Base-by-base conservation (phyloP, 176 grass and related monocot genomes). In the Cenchrus americanus region DNA sequence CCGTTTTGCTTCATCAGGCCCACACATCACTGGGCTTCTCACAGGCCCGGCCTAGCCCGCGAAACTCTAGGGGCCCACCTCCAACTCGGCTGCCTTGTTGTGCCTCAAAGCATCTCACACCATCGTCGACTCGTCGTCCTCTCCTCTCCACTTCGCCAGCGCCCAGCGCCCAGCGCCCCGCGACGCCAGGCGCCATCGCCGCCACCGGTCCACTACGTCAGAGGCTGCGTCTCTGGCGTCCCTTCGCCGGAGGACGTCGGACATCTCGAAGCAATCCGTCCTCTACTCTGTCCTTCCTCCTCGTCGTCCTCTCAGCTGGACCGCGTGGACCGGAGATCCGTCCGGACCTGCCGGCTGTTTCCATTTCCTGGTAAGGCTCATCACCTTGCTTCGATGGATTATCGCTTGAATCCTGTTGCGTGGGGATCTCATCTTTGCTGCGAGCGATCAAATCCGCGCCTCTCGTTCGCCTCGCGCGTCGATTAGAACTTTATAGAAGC, bases 301-400 rank as follows among this genome's bases (percentile, higher is more conserved):
- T 26, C 65, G 44, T 79, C 7, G 19, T 24, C 9, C 55, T 60
- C 19, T 30, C 57, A 26, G 46, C 44, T 24, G 30, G 21, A 79
- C 44, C 73, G 47, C 80, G 71, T 68, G 61, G 44, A 49, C 44
- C 21, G 66, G 66, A 86, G 76, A 86, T 86, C 84, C 76, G 69
- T 63, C 76, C 66, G 27, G 7, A 19, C 55, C 7, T 79, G 66
- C 48, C 34, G 57, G 70, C 51, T 43, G 58, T 10, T 64, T 79
- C 40, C 76, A 80, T 78, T 86, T 73, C 22, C 59, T 22, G 67
- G 84, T 86, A 86, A 73, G 76, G 13, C 34, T 50, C 57, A 68
- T 32, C 78, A 54, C 21, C 76, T 80, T 43, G 47, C 32, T 44
- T 70, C 5, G 10, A 64, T 26, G 67, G 67, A 73, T 86, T 27